Evolutionary conservation across 2,329 filamentous ascomycete species (phyloP).

Genomic region (Colletotrichum tamarilloi): DNA sequence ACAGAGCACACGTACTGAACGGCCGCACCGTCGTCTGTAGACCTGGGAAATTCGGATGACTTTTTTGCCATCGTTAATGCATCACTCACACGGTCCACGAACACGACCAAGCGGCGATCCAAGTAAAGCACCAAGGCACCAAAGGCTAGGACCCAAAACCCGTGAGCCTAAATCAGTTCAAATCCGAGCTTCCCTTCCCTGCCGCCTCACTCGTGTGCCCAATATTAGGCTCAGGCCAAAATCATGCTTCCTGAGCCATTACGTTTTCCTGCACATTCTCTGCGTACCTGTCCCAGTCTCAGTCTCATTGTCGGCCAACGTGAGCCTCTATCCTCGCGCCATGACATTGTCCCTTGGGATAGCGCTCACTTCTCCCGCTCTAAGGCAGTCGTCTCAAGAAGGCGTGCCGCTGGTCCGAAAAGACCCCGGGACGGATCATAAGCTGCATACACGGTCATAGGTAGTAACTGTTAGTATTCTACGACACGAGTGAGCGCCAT

Average conservation of each 20-base stretch:
- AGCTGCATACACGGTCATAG: not conserved
- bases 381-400: not conserved
- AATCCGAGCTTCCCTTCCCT: constrained; percentile 1
- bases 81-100: not conserved
- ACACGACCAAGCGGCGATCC: constrained; percentile 6
- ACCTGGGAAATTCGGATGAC: not conserved
- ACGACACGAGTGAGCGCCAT: not conserved
- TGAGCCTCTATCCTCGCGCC: constrained; percentile 2
- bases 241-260: constrained; percentile 12
- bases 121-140: not conserved
- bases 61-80: not conserved
- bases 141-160: not conserved
- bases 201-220: not conserved
- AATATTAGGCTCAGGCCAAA: not conserved
- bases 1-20: not conserved
- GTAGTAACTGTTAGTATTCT: not conserved
- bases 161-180: constrained; percentile 10
- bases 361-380: not conserved
- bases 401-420: not conserved
- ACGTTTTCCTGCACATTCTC: constrained; percentile 15
- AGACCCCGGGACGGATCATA: not conserved
- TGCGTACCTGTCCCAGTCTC: not conserved
- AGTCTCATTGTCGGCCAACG: constrained; percentile 3
- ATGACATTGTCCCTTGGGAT: not conserved
- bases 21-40: not conserved